Evolutionary conservation across 176 grass and related monocot genomes (phyloP).

Genomic region (Panicum miliaceum): DNA sequence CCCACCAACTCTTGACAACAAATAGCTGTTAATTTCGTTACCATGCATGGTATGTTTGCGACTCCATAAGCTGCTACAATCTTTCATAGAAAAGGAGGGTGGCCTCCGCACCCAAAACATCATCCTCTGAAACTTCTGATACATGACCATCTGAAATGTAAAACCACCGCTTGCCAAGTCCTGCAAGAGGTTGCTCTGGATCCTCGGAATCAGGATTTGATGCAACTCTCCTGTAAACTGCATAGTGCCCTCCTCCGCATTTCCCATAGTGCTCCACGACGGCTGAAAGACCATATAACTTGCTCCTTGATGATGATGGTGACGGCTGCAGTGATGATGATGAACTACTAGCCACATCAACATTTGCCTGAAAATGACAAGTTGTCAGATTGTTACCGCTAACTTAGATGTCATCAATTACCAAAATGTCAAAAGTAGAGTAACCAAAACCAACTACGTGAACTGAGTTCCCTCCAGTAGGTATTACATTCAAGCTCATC

Average conservation of each 20-base stretch:
- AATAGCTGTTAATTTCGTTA: neutral
- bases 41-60: neutral
- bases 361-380: constrained; percentile 31
- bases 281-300: constrained; percentile 64
- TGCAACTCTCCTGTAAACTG: constrained; percentile 68
- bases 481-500: constrained; percentile 48
- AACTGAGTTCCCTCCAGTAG: constrained; percentile 36
- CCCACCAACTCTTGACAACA: neutral
- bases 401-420: neutral
- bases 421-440: neutral
- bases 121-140: constrained; percentile 62
- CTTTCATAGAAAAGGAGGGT: constrained; percentile 90
- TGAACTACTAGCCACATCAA: constrained; percentile 9
- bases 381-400: neutral
- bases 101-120: constrained; percentile 73
- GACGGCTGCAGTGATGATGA: neutral
- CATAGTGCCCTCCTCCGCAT: constrained; percentile 83
- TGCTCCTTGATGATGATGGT: constrained; percentile 29
- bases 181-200: constrained; percentile 32
- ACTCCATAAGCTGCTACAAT: constrained; percentile 46
- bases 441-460: constrained; percentile 33
- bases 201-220: constrained; percentile 37
- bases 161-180: constrained; percentile 56
- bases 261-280: constrained; percentile 86
- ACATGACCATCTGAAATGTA: constrained; percentile 78